These are phyloP conservation scores for Rhodamnia rubescens DNA, from an alignment of 345 rosid genomes.

Conservation along the genomic window DNA sequence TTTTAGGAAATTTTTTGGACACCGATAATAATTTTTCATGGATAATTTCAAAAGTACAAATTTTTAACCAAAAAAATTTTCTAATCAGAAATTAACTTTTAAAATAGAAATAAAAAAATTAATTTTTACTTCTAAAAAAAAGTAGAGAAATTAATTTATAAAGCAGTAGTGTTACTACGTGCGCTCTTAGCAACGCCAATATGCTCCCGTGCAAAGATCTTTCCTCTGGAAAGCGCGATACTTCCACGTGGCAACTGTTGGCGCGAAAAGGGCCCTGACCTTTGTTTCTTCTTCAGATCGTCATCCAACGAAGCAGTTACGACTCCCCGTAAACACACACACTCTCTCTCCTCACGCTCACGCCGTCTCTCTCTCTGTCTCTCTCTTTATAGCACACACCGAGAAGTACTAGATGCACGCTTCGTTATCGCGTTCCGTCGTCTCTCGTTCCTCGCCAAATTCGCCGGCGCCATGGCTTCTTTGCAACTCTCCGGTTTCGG, in stretches of 20 bases:
- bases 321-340: background rate
- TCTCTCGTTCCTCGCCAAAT: background rate
- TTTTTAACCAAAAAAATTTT: too few relatives aligned
- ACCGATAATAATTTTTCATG: too few relatives aligned
- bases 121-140: too few relatives aligned
- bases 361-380: background rate
- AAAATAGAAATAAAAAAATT: too few relatives aligned
- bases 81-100: too few relatives aligned
- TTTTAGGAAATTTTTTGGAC: too few relatives aligned
- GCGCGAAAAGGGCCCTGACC: background rate
- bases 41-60: too few relatives aligned
- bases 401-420: background rate
- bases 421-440: background rate
- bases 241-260: background rate
- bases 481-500: constrained; percentile 32
- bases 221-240: background rate
- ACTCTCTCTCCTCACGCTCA: background rate
- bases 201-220: background rate
- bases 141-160: too few relatives aligned
- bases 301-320: background rate
- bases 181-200: background rate
- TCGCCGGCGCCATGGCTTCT: constrained; percentile 7
- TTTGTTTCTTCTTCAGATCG: background rate
- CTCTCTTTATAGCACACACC: background rate
- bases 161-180: too few relatives aligned